Evolutionary conservation across 352 stramenopile genomes (phyloP), one percentile per base, ranked within the genome.

Genomic region (Pythium scleroteichum): DNA sequence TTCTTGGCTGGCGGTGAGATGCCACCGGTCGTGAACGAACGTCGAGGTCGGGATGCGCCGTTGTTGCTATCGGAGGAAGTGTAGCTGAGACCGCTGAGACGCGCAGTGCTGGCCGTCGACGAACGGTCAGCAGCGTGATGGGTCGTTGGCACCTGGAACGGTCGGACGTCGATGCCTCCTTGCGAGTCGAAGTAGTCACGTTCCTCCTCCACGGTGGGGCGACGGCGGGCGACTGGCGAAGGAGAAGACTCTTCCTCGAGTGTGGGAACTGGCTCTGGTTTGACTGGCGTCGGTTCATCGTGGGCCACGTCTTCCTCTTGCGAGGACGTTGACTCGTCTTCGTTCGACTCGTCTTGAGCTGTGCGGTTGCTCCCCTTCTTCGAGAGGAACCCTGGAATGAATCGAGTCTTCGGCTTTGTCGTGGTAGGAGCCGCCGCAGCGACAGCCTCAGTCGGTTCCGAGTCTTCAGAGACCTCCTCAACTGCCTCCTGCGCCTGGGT

Each of bases 41-140:
- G 40, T 23, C 26, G 26, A 1, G 32, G 20, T 4, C 45, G 44
- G 7, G 27, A 4, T 16, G 20, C 4, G 29, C 47, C 16, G 19
- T 41, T 23, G 6, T n/a, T 55, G 45, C 32, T 62, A 7, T 47
- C 46, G 7, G 54, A 54, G 13, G 54, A 62, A 4, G 54, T 39
- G 17, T 49, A 54, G 35, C 54, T 62, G 5, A 54, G 20, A 3
- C 54, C 54, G 17, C 54, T 62, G 27, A 54, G 44, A 2, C 54
- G 54, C 7, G 54, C 42, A 33, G 54, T 53, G n/a, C 45, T 54
- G 9, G 54, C 54, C 9, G 49, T 46, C 17, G 54, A 62, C 17
- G 54, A 54, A 5, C 54, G 54, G 29, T 62, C 54, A 17, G 23
- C 14, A 20, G 14, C 16, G n/a, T 60, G 40, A 17, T 44, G 35